Conservation (phyloP, 116 monocot species). For the Posidonia oceanica region DNA sequence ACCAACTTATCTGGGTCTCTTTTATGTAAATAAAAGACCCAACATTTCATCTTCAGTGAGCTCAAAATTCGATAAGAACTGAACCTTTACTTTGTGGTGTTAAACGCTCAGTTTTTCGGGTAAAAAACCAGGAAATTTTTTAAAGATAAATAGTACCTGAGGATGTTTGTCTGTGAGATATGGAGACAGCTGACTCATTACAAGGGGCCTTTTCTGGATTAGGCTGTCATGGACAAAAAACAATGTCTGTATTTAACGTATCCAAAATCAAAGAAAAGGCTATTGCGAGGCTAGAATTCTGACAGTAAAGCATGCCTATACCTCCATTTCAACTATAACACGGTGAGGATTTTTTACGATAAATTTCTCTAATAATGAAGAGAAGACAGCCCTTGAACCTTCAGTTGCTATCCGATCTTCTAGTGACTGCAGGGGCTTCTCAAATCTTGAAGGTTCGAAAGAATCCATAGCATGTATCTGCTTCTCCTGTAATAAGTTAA, state of each 20-base stretch:
- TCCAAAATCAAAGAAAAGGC: neutral
- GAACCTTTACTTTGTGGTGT: too few species aligned
- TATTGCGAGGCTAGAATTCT: neutral
- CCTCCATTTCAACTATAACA: constrained; percentile 97
- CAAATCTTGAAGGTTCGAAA: constrained; percentile 84
- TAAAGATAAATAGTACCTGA: too few species aligned
- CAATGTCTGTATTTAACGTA: too few species aligned
- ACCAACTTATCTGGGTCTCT: too few species aligned
- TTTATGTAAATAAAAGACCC: too few species aligned
- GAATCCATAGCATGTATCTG: constrained; percentile 98
- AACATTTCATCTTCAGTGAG: too few species aligned
- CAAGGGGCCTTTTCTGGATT: neutral
- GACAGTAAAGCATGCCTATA: constrained; percentile 3
- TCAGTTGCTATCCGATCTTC: constrained; percentile 66
- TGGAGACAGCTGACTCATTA: neutral
- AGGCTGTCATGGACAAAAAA: neutral
- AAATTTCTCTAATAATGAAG: constrained; percentile 68
- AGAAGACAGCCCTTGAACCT: constrained; percentile 88
- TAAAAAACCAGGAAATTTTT: too few species aligned
- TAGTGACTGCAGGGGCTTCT: constrained; percentile 64
- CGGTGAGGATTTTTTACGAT: constrained; percentile 84
- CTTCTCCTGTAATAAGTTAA: constrained; percentile 49
- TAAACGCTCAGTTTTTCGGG: too few species aligned
- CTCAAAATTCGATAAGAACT: too few species aligned
- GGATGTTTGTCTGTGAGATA: too few species aligned